Base-by-base conservation (phyloP, 345 rosid genomes). In the Crucihimalaya himalaica region DNA sequence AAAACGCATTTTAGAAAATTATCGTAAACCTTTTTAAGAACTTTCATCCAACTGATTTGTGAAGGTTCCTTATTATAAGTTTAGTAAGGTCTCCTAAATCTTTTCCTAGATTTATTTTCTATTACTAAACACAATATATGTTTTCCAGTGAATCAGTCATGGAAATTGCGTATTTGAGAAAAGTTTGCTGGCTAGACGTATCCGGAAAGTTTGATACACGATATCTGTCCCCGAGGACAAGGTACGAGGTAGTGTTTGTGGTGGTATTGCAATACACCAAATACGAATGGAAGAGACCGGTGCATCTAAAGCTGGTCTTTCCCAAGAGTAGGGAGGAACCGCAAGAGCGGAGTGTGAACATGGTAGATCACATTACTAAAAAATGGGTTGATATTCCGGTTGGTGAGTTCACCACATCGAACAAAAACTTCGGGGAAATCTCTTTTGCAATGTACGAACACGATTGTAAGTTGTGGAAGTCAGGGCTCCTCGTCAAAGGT, bases 401-500 rank as follows among this genome's bases (percentile, higher is more conserved):
- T 2, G 66, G 66, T 6, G 66, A 37, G 20, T 61, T 61, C 66
- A 37, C 34, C 4, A 61, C 66, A 15, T 39, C 51, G 4, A 4
- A 0, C 3, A 8, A 39, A 2, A 15, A 40, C 15, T 1, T 61
- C 13, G 66, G 66, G 7, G 66, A 61, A 15, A 61, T 61, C 50
- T 21, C 20, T 61, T 61, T 61, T 25, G 31, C 31, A 21, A 21
- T 61, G 48, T 61, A 61, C 13, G 50, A 61, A 15, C 48, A 42
- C 15, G 51, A 40, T 19, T 40, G 19, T 4, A 6, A 40, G 14
- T 3, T 39, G 6, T 61, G 50, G 51, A 61, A 61, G 51, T 40
- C 50, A 21, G 66, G 66, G 14, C 51, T 61, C 34, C 40, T 8
- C 19, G 31, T 61, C 14, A 61, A 15, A 61, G 66, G 66, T 61